phyloP scores from a whole-genome alignment of 78 protist genomes.

The Dictyostelium discoideum region DNA sequence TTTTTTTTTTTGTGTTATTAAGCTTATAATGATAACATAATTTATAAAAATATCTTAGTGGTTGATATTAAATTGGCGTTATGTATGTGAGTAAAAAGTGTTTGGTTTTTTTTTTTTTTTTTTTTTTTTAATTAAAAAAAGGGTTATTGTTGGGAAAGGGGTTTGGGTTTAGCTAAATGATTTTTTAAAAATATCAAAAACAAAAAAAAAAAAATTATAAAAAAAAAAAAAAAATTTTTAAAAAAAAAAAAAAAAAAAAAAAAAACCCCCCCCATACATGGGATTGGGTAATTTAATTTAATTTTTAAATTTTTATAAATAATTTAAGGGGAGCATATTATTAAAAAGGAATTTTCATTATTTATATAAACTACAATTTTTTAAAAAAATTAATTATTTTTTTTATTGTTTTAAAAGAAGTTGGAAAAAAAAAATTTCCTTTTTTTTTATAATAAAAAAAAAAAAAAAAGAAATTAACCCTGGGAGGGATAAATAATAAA shows the following conservation, averaged over 20 bases:
- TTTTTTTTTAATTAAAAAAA: neutral
- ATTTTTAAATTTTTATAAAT: too few relatives aligned
- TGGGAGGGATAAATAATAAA: too few relatives aligned
- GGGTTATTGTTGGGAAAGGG: neutral
- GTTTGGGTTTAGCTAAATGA: neutral
- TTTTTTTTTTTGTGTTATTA: neutral
- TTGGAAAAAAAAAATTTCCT: too few relatives aligned
- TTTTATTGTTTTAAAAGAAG: too few relatives aligned
- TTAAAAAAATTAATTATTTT: too few relatives aligned
- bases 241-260: neutral
- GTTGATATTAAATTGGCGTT: neutral
- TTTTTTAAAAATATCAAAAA: neutral
- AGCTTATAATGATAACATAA: neutral
- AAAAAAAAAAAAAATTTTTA: neutral
- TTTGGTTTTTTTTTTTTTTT: neutral
- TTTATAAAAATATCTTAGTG: neutral
- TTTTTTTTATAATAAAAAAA: too few relatives aligned
- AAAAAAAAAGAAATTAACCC: too few relatives aligned
- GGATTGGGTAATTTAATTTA: too few relatives aligned
- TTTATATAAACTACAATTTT: too few relatives aligned
- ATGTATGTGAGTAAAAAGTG: neutral
- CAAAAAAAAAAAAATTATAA: neutral
- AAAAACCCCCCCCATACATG: neutral
- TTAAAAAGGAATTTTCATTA: too few relatives aligned
- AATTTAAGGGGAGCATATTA: too few relatives aligned